Percentiles rank a stretch among this genome's conserved stretches.
Evolutionary conservation across 208 protist species (phyloP).

Genomic region (Leishmania braziliensis): DNA sequence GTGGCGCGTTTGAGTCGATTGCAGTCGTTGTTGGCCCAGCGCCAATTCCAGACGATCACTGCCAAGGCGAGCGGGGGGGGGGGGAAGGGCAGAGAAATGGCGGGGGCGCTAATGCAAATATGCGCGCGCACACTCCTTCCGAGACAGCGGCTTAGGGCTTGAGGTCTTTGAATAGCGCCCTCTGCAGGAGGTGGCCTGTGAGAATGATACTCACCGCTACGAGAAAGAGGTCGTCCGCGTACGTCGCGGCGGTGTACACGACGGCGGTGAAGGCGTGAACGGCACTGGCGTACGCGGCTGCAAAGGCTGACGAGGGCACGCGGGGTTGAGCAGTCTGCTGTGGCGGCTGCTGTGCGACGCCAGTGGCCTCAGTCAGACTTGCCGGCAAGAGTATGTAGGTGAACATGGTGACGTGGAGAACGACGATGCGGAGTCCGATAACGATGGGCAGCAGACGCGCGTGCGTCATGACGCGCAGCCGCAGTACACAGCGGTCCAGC

Average conservation of each 20-base stretch:
- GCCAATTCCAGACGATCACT: background rate
- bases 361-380: background rate
- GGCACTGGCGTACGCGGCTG: background rate
- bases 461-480: constrained; percentile 30
- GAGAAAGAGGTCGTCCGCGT: constrained; percentile 39
- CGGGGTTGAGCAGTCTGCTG: background rate
- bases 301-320: constrained; percentile 2
- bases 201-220: constrained; percentile 32
- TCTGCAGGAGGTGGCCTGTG: constrained; percentile 34
- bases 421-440: constrained; percentile 35
- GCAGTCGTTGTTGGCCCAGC: background rate
- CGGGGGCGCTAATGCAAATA: background rate
- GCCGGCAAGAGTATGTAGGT: constrained; percentile 30
- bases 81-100: background rate
- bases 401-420: constrained; percentile 40
- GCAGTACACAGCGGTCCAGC: constrained; percentile 35
- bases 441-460: constrained; percentile 36
- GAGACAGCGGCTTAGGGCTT: constrained; percentile 11
- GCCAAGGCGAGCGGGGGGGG: background rate
- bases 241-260: constrained; percentile 21
- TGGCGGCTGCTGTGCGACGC: constrained; percentile 5
- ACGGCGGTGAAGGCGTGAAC: constrained; percentile 12
- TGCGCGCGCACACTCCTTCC: background rate
- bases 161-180: constrained; percentile 30
- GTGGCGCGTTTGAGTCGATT: background rate